Evolutionary conservation across 2,329 filamentous ascomycete species (phyloP), one percentile per base, ranked within the genome.

Genomic region (Drechslera avenae): DNA sequence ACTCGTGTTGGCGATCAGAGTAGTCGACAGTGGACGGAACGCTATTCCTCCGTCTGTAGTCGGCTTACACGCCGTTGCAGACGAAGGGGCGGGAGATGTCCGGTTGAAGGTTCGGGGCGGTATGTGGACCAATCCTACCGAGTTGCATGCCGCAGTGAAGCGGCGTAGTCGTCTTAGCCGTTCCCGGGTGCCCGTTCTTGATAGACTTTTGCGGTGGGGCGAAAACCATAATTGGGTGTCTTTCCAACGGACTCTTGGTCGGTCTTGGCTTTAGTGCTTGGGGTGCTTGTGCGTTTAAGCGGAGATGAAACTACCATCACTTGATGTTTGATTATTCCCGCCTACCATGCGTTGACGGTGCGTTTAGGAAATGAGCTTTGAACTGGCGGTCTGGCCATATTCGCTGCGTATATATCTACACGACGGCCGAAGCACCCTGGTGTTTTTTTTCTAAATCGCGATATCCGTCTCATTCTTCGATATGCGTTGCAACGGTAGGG

Each of bases 191-290:
- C 4, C 9, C 26, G 9, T 28, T 10, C 26, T 28, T 3, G 4
- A 17, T 39, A 18, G 33, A 18, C 37, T 33, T 34, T 39, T 42
- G 26, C 19, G 16, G 14, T 52, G 26, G 41, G 21, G 13, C 26
- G 9, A 26, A 50, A 44, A 36, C 26, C 48, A 56, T 54, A 30
- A 28, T 17, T n/a, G 14, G 42, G 48, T 34, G 13, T 13, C 37
- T 21, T 32, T n/a, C 50, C 52, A 54, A 39, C 23, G 28, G 30
- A 49, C 43, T 39, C 56, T 61, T 52, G 53, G 48, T 50, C 54
- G 42, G 35, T 47, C 60, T 63, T 61, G 50, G 60, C 57, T 30
- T 39, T 53, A 55, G 53, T 60, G 60, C 60, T 60, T 62, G 44
- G 42, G 9, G 21, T 49, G 59, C 55, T 62, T 60, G 35, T 35